Conservation (phyloP, 2,329 filamentous ascomycete genomes). For the Claviceps digitariae region DNA sequence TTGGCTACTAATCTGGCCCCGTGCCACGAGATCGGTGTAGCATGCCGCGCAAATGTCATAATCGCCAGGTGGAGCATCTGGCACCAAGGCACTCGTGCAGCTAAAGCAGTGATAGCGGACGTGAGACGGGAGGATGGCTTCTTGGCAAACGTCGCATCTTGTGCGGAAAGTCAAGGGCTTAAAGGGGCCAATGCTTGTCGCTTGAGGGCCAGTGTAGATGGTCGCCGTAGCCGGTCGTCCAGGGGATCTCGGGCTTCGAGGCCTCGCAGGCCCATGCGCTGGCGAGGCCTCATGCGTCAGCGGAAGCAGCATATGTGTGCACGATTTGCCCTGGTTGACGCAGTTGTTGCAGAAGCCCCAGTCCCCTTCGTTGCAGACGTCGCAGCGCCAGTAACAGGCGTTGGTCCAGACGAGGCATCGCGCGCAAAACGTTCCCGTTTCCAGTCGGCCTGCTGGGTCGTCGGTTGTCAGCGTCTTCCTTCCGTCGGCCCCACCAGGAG, state of each 20-base stretch:
- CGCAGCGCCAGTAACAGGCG: slow-evolving; percentile 81
- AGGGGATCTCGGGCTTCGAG: slow-evolving; percentile 28
- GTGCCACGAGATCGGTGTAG: slow-evolving; percentile 54
- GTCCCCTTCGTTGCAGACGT: slow-evolving; percentile 76
- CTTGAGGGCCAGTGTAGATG: slow-evolving; percentile 32
- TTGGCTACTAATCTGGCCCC: slow-evolving; percentile 53
- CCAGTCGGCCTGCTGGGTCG: slow-evolving; percentile 52
- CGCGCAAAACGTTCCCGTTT: slow-evolving; percentile 75
- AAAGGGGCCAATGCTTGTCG: slow-evolving; percentile 39
- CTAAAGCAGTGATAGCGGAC: slow-evolving; percentile 68
- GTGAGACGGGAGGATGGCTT: slow-evolving; percentile 54
- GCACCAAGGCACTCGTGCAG: slow-evolving; percentile 43
- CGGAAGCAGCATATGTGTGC: slow-evolving; percentile 69
- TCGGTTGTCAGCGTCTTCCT: slow-evolving; percentile 48
- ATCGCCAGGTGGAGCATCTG: slow-evolving; percentile 48
- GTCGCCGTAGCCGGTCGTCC: slow-evolving; percentile 34
- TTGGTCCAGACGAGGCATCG: slow-evolving; percentile 62
- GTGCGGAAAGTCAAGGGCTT: slow-evolving; percentile 59
- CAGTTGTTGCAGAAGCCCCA: slow-evolving; percentile 91
- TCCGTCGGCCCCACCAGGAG: slow-evolving; percentile 39
- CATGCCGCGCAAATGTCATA: slow-evolving; percentile 76
- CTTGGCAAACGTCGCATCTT: slow-evolving; percentile 65
- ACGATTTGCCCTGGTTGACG: slow-evolving; percentile 69
- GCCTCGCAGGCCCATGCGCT: slow-evolving; percentile 16
- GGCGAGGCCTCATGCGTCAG: slow-evolving; percentile 45